Evolutionary conservation across 352 stramenopile genomes (phyloP).

Genomic region (Bremia lactucae): DNA sequence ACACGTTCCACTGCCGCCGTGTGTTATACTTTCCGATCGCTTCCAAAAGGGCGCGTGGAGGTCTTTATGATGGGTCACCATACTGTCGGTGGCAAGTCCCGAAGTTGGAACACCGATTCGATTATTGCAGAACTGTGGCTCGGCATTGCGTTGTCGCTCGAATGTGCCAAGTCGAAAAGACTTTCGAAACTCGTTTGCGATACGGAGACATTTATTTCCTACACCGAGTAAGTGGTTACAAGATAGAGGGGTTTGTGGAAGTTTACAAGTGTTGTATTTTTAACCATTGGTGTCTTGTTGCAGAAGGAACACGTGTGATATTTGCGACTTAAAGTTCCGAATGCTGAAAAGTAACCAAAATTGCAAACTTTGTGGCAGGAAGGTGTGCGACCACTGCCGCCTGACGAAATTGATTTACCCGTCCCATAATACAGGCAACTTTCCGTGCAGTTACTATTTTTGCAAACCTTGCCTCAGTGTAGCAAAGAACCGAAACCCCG

Average conservation of each 20-base stretch:
- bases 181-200: slow-evolving; percentile 38
- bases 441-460: slow-evolving; percentile 45
- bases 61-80: slow-evolving; percentile 62
- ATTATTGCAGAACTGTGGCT: slow-evolving; percentile 57
- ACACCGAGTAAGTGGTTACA: slow-evolving; percentile 23
- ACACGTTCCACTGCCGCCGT: slow-evolving; percentile 38
- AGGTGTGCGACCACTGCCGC: slow-evolving; percentile 52
- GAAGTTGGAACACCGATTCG: slow-evolving; percentile 42
- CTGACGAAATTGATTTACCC: slow-evolving; percentile 51
- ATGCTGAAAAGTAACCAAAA: slow-evolving; percentile 35
- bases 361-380: slow-evolving; percentile 63
- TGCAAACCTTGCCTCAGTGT: slow-evolving; percentile 46
- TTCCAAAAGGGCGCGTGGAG: slow-evolving; percentile 33
- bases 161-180: slow-evolving; percentile 49
- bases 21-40: slow-evolving; percentile 55
- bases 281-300: no score
- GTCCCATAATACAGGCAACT: slow-evolving; percentile 31
- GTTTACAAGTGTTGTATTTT: neutral
- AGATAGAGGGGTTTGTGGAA: neutral
- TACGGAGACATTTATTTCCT: slow-evolving; percentile 44
- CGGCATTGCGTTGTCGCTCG: slow-evolving; percentile 34
- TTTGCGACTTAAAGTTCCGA: slow-evolving; percentile 52
- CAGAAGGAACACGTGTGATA: slow-evolving; percentile 42
- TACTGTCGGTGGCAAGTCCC: slow-evolving; percentile 38
- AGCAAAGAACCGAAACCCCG: slow-evolving; percentile 31